phyloP scores from a whole-genome alignment of 306 rosid species.

The Sindora glabra region DNA sequence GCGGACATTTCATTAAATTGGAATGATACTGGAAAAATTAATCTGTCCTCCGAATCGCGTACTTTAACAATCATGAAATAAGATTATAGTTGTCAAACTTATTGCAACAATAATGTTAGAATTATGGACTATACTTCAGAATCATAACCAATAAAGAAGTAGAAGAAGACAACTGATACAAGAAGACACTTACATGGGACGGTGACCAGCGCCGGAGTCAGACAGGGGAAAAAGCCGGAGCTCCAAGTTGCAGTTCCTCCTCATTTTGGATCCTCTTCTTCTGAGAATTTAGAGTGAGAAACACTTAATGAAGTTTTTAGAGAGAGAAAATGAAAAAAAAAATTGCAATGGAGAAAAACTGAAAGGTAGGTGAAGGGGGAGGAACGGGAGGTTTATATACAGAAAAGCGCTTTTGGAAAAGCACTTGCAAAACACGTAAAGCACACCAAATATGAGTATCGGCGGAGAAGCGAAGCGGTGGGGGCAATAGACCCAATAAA shows the following conservation, averaged over 20 bases:
- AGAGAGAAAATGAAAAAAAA: neutral
- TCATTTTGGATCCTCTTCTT: constrained; percentile 20
- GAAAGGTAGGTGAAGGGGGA: no score
- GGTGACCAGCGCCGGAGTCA: constrained; percentile 10
- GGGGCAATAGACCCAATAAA: no score
- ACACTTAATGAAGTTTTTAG: neutral
- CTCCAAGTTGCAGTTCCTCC: constrained; percentile 59
- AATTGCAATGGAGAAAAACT: neutral
- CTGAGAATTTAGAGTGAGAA: neutral
- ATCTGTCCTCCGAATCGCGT: no score
- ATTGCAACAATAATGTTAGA: no score
- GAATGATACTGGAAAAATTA: no score
- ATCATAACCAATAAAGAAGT: neutral
- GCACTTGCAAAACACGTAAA: constrained; percentile 23
- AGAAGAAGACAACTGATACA: neutral
- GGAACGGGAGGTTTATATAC: no score
- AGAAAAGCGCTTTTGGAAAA: neutral
- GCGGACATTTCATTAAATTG: no score
- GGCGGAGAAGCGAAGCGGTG: neutral
- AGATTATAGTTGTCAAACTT: no score
- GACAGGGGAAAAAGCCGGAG: constrained; percentile 45
- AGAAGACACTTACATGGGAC: constrained; percentile 12
- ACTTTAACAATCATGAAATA: no score
- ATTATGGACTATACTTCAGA: no score
- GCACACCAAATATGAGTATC: neutral